phyloP scores from a whole-genome alignment of 345 rosid genomes.

The Rhodamnia argentea region DNA sequence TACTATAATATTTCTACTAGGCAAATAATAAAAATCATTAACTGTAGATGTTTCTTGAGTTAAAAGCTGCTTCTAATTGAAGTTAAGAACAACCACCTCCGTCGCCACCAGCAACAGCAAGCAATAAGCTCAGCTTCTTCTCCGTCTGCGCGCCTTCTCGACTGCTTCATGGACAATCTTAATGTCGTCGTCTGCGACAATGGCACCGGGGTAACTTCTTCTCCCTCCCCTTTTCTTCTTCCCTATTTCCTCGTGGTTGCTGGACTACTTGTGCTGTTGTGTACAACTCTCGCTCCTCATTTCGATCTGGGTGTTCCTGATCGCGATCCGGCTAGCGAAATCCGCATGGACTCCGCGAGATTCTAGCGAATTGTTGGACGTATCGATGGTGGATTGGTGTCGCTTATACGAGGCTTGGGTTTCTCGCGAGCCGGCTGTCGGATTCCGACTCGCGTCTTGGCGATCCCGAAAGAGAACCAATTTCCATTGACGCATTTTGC shows the following conservation, averaged over 20 bases:
- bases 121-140: neutral
- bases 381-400: neutral
- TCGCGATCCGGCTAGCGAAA: neutral
- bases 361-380: neutral
- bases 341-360: neutral
- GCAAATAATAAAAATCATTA: neutral
- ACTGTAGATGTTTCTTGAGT: neutral
- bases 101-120: neutral
- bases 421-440: neutral
- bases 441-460: neutral
- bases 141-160: neutral
- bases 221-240: neutral
- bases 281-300: neutral
- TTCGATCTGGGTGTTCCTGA: neutral
- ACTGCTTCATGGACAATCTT: conserved; percentile 47
- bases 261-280: fast-evolving
- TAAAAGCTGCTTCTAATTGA: neutral
- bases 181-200: conserved; percentile 94
- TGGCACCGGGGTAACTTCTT: conserved; percentile 78
- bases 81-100: neutral
- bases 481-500: neutral
- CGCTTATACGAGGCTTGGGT: neutral
- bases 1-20: neutral
- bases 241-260: neutral
- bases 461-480: neutral